Evolutionary conservation across 208 protist genomes (phyloP).

Genomic region (Entamoeba moshkovskii): DNA sequence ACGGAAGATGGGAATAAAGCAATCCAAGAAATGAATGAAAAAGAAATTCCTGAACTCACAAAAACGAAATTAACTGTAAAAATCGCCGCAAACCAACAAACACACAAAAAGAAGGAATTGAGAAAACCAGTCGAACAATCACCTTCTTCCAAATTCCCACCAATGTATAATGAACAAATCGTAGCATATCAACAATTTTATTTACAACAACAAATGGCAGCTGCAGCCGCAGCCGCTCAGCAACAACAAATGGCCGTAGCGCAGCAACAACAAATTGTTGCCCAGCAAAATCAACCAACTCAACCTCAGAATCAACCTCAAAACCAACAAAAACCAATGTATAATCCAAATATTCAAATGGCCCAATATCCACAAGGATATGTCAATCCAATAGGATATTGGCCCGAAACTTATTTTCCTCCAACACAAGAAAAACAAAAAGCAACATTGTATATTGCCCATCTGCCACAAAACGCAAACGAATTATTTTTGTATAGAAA

Average conservation of each 20-base stretch:
- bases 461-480: neutral
- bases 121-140: neutral
- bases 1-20: neutral
- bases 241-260: neutral
- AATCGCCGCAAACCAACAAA: neutral
- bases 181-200: neutral
- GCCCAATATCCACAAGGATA: neutral
- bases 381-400: neutral
- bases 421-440: neutral
- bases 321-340: neutral
- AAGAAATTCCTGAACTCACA: neutral
- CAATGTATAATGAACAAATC: neutral
- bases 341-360: neutral
- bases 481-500: neutral
- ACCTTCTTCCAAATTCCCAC: neutral
- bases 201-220: neutral
- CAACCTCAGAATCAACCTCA: neutral
- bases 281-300: neutral
- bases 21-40: neutral
- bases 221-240: neutral
- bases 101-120: neutral
- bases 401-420: neutral
- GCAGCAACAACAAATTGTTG: neutral
- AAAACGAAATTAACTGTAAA: neutral
- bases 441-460: neutral